phyloP scores from a whole-genome alignment of 2,329 filamentous ascomycete species.

The Calonectria henricotiae region DNA sequence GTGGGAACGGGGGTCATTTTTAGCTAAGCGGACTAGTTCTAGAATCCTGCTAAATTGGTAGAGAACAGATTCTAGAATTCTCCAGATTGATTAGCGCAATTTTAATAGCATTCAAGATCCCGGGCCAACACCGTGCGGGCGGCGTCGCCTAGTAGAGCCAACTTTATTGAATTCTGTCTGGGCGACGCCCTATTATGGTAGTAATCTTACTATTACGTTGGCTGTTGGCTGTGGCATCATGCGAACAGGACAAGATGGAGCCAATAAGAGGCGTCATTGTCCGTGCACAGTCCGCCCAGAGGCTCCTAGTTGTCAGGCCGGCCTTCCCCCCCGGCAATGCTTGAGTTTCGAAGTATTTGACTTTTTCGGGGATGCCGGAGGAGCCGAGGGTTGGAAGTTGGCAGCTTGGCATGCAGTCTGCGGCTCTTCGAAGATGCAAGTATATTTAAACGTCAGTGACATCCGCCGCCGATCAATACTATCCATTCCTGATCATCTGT shows the following conservation, averaged over 20 bases:
- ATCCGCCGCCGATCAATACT: slow-evolving; percentile 6
- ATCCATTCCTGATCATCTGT: not conserved
- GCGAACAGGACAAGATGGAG: slow-evolving; percentile 6
- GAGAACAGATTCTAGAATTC: slow-evolving; percentile 8
- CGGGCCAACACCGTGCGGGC: slow-evolving; percentile 7
- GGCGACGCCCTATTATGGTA: slow-evolving; percentile 17
- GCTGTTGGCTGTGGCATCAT: slow-evolving; percentile 6
- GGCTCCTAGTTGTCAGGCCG: not conserved
- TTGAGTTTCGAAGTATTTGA: slow-evolving; percentile 27
- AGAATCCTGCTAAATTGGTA: not conserved
- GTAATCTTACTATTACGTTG: slow-evolving; percentile 11
- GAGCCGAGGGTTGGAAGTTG: slow-evolving; percentile 3
- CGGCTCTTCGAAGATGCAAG: slow-evolving; percentile 13
- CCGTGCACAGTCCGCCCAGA: not conserved
- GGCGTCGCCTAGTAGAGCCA: slow-evolving; percentile 11
- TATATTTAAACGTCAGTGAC: slow-evolving; percentile 12
- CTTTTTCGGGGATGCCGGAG: slow-evolving; percentile 24
- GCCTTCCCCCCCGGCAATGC: not conserved
- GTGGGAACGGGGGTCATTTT: not conserved
- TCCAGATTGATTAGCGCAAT: slow-evolving; percentile 16
- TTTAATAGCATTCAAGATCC: slow-evolving; percentile 7
- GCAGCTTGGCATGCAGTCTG: slow-evolving; percentile 12
- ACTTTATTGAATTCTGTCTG: slow-evolving; percentile 19
- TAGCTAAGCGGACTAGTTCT: not conserved
- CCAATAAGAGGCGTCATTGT: not conserved